phyloP scores from a whole-genome alignment of 768 basidiomycete species.

The Lactarius sanguifluus region DNA sequence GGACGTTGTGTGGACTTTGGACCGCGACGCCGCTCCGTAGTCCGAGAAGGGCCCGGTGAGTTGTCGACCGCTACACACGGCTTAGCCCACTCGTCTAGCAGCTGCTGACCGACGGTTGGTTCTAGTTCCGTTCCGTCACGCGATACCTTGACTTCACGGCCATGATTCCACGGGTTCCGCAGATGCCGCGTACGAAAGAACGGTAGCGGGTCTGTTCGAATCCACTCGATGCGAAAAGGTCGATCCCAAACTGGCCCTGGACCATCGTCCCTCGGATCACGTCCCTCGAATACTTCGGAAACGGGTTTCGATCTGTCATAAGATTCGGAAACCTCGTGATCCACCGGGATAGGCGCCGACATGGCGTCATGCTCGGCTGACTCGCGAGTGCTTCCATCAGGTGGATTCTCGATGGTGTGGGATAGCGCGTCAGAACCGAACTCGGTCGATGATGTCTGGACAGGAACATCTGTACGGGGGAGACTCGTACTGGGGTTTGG shows the following conservation, averaged over 20 bases:
- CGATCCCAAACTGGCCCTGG: constrained; percentile 58
- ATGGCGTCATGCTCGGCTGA: constrained; percentile 15
- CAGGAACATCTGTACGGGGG: constrained; percentile 5
- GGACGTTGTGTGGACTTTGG: constrained; percentile 14
- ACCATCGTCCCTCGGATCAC: constrained; percentile 29
- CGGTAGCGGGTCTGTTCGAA: constrained; percentile 65
- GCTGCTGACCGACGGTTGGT: constrained; percentile 62
- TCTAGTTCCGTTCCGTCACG: constrained; percentile 93
- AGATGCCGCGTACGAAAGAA: constrained; percentile 77
- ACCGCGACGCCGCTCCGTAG: constrained; percentile 13
- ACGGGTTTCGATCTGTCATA: not conserved
- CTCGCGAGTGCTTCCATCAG: not conserved
- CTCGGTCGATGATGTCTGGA: constrained; percentile 36
- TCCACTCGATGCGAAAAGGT: constrained; percentile 82
- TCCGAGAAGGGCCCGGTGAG: constrained; percentile 20
- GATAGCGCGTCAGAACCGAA: constrained; percentile 44
- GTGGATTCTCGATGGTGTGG: constrained; percentile 38
- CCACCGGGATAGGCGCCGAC: not conserved
- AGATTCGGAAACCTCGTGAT: constrained; percentile 2
- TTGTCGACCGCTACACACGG: constrained; percentile 32
- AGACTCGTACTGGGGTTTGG: constrained; percentile 36
- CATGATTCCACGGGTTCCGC: constrained; percentile 92
- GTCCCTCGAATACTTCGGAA: constrained; percentile 32
- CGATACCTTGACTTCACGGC: constrained; percentile 76
- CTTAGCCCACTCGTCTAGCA: constrained; percentile 69